phyloP scores from a whole-genome alignment of 108 stramenopile genomes.

The Cyclotella sp. region DNA sequence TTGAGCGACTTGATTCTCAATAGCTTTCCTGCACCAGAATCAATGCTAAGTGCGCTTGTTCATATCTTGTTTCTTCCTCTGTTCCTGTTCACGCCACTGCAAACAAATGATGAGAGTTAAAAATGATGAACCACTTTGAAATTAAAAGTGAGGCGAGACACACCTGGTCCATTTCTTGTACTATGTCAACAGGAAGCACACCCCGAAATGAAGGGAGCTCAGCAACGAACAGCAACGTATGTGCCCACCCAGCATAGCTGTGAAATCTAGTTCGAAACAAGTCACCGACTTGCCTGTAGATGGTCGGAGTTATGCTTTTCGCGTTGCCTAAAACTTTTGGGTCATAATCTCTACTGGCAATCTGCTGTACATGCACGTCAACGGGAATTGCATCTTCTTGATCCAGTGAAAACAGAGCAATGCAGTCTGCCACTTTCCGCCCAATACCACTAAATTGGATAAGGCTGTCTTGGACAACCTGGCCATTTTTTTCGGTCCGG shows the following conservation, averaged over 20 bases:
- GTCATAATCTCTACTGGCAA: slow-evolving; percentile 92
- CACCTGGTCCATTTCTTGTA: slow-evolving; percentile 75
- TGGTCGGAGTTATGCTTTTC: slow-evolving; percentile 92
- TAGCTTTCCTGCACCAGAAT: not conserved
- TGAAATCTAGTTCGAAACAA: slow-evolving; percentile 90
- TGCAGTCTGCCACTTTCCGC: slow-evolving; percentile 98
- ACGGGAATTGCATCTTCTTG: slow-evolving; percentile 93
- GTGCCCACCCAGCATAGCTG: slow-evolving; percentile 96
- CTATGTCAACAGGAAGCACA: slow-evolving; percentile 68
- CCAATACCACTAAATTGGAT: slow-evolving; percentile 90
- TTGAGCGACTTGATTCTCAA: no score
- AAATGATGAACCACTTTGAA: not conserved
- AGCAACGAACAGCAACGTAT: slow-evolving; percentile 97
- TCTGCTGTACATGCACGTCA: slow-evolving; percentile 97
- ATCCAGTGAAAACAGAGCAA: slow-evolving; percentile 95
- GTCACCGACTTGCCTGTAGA: slow-evolving; percentile 93
- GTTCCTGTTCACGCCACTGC: slow-evolving; percentile 28
- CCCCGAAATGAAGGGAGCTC: slow-evolving; percentile 86
- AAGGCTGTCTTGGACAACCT: slow-evolving; percentile 72
- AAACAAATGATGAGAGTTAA: not conserved
- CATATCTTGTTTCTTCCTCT: slow-evolving; percentile 17
- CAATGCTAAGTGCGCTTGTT: slow-evolving; percentile 4
- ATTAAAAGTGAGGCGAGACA: not conserved
- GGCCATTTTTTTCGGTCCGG: slow-evolving; percentile 43
- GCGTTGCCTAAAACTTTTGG: slow-evolving; percentile 53